Evolutionary conservation across 495 filamentous ascomycete genomes (phyloP), one percentile per base, ranked within the genome.

Genomic region (Pyronema domesticum): DNA sequence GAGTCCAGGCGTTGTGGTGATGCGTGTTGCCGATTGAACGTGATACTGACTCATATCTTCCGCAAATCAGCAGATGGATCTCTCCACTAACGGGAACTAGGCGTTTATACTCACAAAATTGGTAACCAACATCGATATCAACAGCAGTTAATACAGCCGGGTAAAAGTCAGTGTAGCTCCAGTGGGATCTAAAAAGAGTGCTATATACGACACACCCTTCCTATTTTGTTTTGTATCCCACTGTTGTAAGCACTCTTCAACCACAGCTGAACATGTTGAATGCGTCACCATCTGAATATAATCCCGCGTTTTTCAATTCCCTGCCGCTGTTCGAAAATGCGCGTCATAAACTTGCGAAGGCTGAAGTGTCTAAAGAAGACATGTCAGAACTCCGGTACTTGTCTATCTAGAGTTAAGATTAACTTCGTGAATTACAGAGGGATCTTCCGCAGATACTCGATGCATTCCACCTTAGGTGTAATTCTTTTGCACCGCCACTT

Each of bases 321-420:
- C 49, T 52, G 15, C 49, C 49, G 14, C 37, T 39, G 6, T 42
- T 52, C 35, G 49, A 37, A 40, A 36, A 52, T 15, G 49, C 49
- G 10, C 49, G 19, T 8, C 34, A 67, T 45, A 73, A 63, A 3
- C 80, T 71, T 0, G 75, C 78, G 68, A 83, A 83, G 35, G 71
- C 66, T 18, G 79, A 78, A 61, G 77, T 49, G 6, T 52, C 49
- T 5, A 15, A 37, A n/a, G n/a, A n/a, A n/a, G n/a, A n/a, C n/a
- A n/a, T n/a, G n/a, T n/a, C n/a, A n/a, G n/a, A n/a, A 9, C 33
- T 52, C 6, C 7, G 49, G 49, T 52, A 6, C 7, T 10, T 52
- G 37, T 17, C 33, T 52, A 13, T 40, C 9, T 6, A 5, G 9
- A 7, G 14, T 30, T 40, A 4, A 14, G 8, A 9, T 14, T 30